Percentiles rank a stretch among this genome's conserved stretches.
phyloP scores from a whole-genome alignment of 2,329 filamentous ascomycete species.

The Hymenoscyphus salicellus region DNA sequence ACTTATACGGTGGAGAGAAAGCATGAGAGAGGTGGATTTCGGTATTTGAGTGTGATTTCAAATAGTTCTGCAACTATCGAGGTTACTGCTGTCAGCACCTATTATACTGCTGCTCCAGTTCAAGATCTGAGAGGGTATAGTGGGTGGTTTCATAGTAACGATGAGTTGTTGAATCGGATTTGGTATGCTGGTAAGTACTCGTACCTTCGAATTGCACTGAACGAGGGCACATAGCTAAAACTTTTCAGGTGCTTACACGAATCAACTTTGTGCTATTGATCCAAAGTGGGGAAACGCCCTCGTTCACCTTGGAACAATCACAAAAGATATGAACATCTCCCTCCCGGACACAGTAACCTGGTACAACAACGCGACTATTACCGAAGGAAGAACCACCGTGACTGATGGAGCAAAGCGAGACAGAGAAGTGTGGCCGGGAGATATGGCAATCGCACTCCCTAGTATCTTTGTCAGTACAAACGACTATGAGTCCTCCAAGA shows the following conservation, averaged over 20 bases:
- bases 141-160: slow-evolving; percentile 33
- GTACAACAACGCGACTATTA: slow-evolving; percentile 37
- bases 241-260: slow-evolving; percentile 30
- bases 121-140: slow-evolving; percentile 36
- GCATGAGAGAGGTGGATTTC: slow-evolving; percentile 49
- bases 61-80: slow-evolving; percentile 27
- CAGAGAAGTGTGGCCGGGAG: slow-evolving; percentile 58
- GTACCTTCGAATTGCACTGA: slow-evolving; percentile 21
- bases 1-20: slow-evolving; percentile 42
- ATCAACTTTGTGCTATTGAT: slow-evolving; percentile 32
- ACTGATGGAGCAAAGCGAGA: slow-evolving; percentile 58
- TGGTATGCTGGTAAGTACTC: slow-evolving; percentile 45
- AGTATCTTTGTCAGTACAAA: slow-evolving; percentile 52
- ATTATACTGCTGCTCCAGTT: slow-evolving; percentile 41
- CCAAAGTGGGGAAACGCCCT: slow-evolving; percentile 40
- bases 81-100: slow-evolving; percentile 34
- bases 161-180: slow-evolving; percentile 38
- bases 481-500: slow-evolving; percentile 46
- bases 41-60: slow-evolving; percentile 49
- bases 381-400: slow-evolving; percentile 35
- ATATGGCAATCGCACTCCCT: slow-evolving; percentile 56
- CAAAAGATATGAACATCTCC: slow-evolving; percentile 34
- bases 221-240: background rate
- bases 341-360: slow-evolving; percentile 43
- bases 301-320: background rate